phyloP scores from a whole-genome alignment of 495 filamentous ascomycete species.

The Letharia columbiana region DNA sequence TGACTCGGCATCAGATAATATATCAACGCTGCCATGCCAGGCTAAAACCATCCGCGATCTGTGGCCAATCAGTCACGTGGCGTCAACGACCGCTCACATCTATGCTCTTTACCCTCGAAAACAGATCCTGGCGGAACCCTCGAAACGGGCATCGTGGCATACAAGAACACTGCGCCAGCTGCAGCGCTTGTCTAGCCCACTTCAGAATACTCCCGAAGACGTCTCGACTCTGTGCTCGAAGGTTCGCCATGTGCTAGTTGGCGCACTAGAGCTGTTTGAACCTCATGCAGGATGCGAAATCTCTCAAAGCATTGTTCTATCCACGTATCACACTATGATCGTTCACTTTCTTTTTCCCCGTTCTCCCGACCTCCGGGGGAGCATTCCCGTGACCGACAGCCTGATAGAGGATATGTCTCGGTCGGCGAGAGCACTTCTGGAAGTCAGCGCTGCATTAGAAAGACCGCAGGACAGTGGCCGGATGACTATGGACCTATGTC shows the following conservation, averaged over 20 bases:
- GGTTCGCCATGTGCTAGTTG: conserved; percentile 18
- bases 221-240: conserved; percentile 18
- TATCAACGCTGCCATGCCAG: conserved; percentile 22
- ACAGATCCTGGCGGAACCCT: conserved; percentile 4
- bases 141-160: conserved; percentile 15
- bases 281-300: conserved; percentile 9
- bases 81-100: conserved; percentile 23
- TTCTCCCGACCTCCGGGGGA: neutral
- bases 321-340: conserved; percentile 26
- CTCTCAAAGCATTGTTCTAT: conserved; percentile 16
- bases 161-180: conserved; percentile 15
- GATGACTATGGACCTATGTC: conserved; percentile 12
- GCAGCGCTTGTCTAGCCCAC: conserved; percentile 12
- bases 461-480: conserved; percentile 1
- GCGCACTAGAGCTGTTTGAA: conserved; percentile 17
- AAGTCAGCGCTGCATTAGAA: conserved; percentile 15
- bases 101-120: conserved; percentile 19
- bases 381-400: conserved; percentile 11
- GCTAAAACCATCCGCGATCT: conserved; percentile 21
- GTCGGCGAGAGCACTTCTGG: conserved; percentile 15
- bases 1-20: conserved; percentile 23
- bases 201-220: conserved; percentile 12
- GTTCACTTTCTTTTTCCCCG: conserved; percentile 26
- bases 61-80: conserved; percentile 24
- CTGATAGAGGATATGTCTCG: conserved; percentile 18